Conservation (phyloP, 805 yeast genomes). For the Metschnikowia continentalis region DNA sequence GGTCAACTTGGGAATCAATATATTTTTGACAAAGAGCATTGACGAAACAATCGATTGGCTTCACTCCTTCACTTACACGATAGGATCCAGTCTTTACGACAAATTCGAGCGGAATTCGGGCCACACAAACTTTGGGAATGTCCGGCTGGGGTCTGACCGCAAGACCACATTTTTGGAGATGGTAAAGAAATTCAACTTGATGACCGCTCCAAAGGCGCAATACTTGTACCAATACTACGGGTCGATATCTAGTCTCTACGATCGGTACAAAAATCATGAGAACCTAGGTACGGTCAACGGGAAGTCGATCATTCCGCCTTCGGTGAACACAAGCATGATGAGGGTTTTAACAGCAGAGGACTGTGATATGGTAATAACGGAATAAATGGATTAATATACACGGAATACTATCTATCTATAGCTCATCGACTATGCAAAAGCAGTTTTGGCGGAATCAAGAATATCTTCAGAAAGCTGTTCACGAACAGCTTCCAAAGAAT, state of each 20-base stretch:
- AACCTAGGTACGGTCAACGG: conserved; percentile 37
- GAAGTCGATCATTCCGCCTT: conserved; percentile 45
- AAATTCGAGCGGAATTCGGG: conserved; percentile 50
- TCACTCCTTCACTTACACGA: conserved; percentile 52
- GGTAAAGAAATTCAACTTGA: conserved; percentile 52
- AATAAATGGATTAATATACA: conserved; percentile 6
- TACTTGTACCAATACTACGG: conserved; percentile 40
- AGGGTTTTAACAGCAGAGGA: conserved; percentile 47
- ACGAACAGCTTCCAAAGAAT: conserved; percentile 37
- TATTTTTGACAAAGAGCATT: conserved; percentile 46
- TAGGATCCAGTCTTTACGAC: conserved; percentile 48
- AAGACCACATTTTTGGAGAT: conserved; percentile 46
- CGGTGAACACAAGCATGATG: conserved; percentile 46
- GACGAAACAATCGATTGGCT: conserved; percentile 51
- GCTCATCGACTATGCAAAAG: conserved; percentile 14
- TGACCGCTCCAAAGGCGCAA: conserved; percentile 51
- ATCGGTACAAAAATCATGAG: conserved; percentile 20
- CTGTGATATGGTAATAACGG: conserved; percentile 39
- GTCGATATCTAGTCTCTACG: conserved; percentile 31
- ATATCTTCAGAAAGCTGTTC: conserved; percentile 56
- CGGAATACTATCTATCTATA: background rate
- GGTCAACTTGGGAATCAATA: conserved; percentile 43
- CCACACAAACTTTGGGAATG: conserved; percentile 50
- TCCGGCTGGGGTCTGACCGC: conserved; percentile 50
- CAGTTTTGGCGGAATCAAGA: conserved; percentile 45